Evolutionary conservation across 768 basidiomycete genomes (phyloP).

Genomic region (Dioszegia hungarica): DNA sequence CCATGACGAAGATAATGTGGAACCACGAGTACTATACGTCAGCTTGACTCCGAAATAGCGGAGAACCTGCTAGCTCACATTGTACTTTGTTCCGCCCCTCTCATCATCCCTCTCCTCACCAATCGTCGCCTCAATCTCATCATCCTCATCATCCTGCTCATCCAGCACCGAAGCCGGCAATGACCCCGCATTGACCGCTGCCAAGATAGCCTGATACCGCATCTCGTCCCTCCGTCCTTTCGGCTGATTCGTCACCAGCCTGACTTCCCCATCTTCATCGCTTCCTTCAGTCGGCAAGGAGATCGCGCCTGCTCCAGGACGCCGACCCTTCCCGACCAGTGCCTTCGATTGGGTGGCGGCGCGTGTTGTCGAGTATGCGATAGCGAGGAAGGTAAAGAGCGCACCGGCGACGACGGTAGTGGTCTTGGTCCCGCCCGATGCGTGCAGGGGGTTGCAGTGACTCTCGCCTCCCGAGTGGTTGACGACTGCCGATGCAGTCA

Average conservation of each 20-base stretch:
- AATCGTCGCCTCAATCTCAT: conserved; percentile 51
- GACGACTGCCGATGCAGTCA: conserved; percentile 85
- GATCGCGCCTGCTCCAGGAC: conserved; percentile 55
- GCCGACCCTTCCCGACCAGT: conserved; percentile 64
- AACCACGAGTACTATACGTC: conserved; percentile 86
- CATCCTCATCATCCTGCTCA: conserved; percentile 69
- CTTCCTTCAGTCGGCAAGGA: conserved; percentile 59
- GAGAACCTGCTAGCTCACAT: conserved; percentile 54
- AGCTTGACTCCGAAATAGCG: background rate
- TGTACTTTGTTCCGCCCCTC: conserved; percentile 86
- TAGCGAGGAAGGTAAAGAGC: conserved; percentile 93
- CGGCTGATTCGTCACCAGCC: conserved; percentile 74
- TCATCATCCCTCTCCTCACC: conserved; percentile 86
- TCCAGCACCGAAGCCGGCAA: conserved; percentile 86
- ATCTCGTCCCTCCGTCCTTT: conserved; percentile 71
- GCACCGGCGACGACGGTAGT: conserved; percentile 87
- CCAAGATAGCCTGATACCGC: conserved; percentile 85
- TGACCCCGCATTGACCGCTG: conserved; percentile 93
- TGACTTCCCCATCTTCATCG: conserved; percentile 55
- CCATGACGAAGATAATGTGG: conserved; percentile 94
- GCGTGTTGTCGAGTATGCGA: conserved; percentile 92
- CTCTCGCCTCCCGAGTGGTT: conserved; percentile 71
- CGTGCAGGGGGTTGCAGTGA: conserved; percentile 79
- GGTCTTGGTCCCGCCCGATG: conserved; percentile 63
- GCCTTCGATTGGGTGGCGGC: conserved; percentile 95